These are phyloP conservation scores for Rhododendron ovatum DNA, from an alignment of 148 eudicot genomes.

Conservation along the genomic window DNA sequence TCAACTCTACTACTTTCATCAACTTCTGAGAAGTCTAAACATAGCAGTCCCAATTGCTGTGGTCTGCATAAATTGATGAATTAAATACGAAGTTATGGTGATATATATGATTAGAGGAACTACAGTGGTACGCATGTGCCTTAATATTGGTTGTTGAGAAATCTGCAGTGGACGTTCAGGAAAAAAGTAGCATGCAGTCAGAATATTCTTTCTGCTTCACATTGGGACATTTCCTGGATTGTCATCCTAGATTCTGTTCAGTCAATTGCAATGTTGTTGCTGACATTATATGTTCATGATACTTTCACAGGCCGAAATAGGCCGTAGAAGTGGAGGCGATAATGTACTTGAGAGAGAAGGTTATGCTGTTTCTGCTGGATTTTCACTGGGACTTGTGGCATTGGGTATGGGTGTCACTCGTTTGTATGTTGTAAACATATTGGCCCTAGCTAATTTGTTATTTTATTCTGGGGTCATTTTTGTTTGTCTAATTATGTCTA, in stretches of 20 bases:
- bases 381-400: conserved; percentile 90
- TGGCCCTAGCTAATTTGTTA: conserved; percentile 7
- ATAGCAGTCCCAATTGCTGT: not conserved
- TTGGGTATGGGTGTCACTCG: conserved; percentile 51
- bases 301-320: conserved; percentile 72
- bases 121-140: not conserved
- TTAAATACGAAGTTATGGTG: not conserved
- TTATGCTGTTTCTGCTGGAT: conserved; percentile 98
- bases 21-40: not conserved
- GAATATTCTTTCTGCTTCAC: not conserved
- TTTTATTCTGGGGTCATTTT: not conserved
- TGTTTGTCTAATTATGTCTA: conserved; percentile 5
- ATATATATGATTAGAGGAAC: not conserved
- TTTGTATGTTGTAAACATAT: not conserved
- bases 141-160: not conserved
- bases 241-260: not conserved
- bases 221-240: not conserved
- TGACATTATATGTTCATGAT: not conserved
- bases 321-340: conserved; percentile 99
- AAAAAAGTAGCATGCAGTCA: not conserved
- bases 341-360: conserved; percentile 98
- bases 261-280: not conserved
- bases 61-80: not conserved
- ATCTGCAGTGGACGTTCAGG: not conserved
- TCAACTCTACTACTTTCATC: not conserved